phyloP scores from a whole-genome alignment of 2,329 filamentous ascomycete genomes.

The Ilyonectria destructans region DNA sequence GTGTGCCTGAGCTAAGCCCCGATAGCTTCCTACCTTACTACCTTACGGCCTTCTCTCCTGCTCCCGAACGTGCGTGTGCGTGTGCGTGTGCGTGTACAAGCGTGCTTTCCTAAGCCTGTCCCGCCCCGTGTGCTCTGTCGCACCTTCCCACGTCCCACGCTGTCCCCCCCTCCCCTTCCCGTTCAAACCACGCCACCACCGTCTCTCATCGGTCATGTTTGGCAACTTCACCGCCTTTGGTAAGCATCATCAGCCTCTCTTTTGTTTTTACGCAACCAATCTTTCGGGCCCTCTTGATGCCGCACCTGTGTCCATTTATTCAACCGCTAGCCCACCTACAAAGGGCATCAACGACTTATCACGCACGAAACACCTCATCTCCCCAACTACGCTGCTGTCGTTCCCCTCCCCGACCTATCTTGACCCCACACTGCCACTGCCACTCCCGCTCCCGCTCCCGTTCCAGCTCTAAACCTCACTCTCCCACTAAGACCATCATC shows the following conservation, averaged over 20 bases:
- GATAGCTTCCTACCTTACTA: constrained; percentile 12
- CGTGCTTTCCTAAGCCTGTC: constrained; percentile 19
- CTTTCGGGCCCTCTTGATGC: constrained; percentile 9
- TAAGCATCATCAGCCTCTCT: constrained; percentile 49
- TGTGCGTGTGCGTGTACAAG: constrained; percentile 15
- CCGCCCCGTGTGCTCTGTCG: constrained; percentile 34
- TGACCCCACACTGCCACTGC: constrained; percentile 35
- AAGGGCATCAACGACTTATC: neutral
- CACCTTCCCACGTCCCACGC: constrained; percentile 33
- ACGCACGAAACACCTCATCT: constrained; percentile 3
- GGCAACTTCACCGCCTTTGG: constrained; percentile 59
- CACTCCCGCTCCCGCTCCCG: constrained; percentile 24
- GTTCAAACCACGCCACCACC: constrained; percentile 42
- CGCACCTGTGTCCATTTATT: constrained; percentile 8
- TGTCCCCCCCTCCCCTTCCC: constrained; percentile 34
- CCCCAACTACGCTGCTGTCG: neutral
- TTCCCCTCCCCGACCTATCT: neutral
- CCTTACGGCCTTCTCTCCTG: constrained; percentile 2
- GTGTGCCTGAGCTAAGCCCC: constrained; percentile 25
- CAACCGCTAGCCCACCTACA: neutral
- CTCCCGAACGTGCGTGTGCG: constrained; percentile 17
- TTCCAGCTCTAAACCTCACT: constrained; percentile 29
- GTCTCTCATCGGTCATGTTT: constrained; percentile 58
- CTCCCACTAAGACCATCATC: constrained; percentile 37
- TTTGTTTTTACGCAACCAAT: constrained; percentile 26